Conservation (phyloP, 495 filamentous ascomycete genomes). For the Penicillium ochrochloron region DNA sequence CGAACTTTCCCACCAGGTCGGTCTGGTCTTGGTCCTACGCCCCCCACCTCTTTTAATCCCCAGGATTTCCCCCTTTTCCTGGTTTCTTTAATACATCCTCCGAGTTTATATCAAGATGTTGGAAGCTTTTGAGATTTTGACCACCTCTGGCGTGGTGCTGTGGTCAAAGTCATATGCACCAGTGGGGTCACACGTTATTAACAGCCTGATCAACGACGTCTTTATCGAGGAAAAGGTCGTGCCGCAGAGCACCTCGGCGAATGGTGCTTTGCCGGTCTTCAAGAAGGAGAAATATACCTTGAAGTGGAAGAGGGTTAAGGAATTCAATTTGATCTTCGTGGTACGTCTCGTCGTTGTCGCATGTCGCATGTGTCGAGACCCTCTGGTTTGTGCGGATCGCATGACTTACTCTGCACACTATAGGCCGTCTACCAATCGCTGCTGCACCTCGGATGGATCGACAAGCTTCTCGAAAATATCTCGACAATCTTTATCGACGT, state of each 20-base stretch:
- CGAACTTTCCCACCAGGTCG: constrained; percentile 20
- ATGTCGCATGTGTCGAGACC: constrained; percentile 24
- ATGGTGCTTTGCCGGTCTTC: constrained; percentile 60
- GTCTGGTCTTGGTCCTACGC: constrained; percentile 3
- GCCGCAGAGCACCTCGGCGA: constrained; percentile 47
- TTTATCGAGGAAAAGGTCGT: constrained; percentile 92
- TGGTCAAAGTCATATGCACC: constrained; percentile 90
- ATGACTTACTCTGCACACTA: constrained; percentile 29
- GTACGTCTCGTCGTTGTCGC: constrained; percentile 53
- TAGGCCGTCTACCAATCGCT: constrained; percentile 97
- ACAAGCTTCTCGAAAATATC: constrained; percentile 93
- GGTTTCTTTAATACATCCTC: constrained; percentile 1
- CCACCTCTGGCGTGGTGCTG: constrained; percentile 92
- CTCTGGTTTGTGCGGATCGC: constrained; percentile 10
- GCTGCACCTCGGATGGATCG: constrained; percentile 93
- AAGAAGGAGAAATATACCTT: constrained; percentile 93
- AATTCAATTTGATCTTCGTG: constrained; percentile 93
- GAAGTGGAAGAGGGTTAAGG: constrained; percentile 91
- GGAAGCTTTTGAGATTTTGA: constrained; percentile 94
- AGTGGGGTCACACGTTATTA: constrained; percentile 80
- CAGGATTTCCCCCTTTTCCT: constrained; percentile 12
- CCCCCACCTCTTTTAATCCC: constrained; percentile 11
- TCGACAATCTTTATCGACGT: constrained; percentile 85
- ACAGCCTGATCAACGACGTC: constrained; percentile 92
- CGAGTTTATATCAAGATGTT: constrained; percentile 62